Conservation (phyloP, 164 flowering plant genomes). For the Kalanchoe fedtschenkoi region DNA sequence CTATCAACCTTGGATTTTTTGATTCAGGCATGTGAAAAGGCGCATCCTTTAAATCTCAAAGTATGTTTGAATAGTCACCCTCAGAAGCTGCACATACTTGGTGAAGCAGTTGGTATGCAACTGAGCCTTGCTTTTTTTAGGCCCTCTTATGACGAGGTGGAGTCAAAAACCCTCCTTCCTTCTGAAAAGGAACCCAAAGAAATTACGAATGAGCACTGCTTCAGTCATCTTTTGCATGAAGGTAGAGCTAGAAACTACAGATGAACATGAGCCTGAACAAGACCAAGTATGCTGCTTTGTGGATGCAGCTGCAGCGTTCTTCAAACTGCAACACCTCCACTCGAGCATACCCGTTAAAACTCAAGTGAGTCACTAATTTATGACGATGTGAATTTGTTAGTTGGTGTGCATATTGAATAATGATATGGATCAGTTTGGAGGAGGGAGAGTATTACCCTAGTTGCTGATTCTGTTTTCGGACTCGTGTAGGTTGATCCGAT, state of each 20-base stretch:
- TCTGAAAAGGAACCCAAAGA: constrained; percentile 38
- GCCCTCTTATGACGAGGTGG: constrained; percentile 16
- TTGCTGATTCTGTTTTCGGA: constrained; percentile 4
- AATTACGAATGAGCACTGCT: constrained; percentile 29
- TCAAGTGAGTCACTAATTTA: constrained; percentile 41
- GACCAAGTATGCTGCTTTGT: constrained; percentile 50
- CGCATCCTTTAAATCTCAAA: constrained; percentile 42
- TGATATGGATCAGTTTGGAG: no score
- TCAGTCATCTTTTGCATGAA: constrained; percentile 40
- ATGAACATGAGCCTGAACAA: constrained; percentile 47
- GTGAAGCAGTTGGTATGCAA: constrained; percentile 50
- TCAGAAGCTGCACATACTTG: constrained; percentile 60
- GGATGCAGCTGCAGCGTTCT: constrained; percentile 67
- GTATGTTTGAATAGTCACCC: constrained; percentile 48
- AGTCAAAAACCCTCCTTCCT: constrained; percentile 13
- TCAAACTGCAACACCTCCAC: constrained; percentile 79
- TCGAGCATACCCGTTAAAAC: constrained; percentile 43
- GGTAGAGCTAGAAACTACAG: constrained; percentile 26
- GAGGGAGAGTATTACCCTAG: background rate
- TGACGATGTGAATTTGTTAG: constrained; percentile 7
- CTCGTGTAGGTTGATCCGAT: constrained; percentile 62
- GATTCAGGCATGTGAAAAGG: constrained; percentile 58
- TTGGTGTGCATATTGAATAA: background rate
- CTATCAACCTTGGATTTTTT: constrained; percentile 61
- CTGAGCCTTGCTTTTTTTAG: constrained; percentile 23